These are phyloP conservation scores for Akanthomyces muscarius DNA, from an alignment of 2,329 filamentous ascomycete genomes.

Conservation along the genomic window DNA sequence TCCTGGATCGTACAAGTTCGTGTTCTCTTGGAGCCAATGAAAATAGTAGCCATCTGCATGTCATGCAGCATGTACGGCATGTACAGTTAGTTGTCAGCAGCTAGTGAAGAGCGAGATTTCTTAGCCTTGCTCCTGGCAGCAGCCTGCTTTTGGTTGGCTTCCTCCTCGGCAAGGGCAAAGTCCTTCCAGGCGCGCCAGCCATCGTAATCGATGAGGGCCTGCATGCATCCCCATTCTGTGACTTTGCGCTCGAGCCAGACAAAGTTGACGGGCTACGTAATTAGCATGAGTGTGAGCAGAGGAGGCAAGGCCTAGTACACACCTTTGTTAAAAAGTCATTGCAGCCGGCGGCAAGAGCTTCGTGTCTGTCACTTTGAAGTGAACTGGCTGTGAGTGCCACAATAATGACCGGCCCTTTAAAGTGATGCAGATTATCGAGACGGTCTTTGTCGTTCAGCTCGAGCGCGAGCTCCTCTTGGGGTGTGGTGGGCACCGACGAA, in stretches of 20 bases:
- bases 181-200: constrained; percentile 98
- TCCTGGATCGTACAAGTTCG: neutral
- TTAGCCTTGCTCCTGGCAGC: constrained; percentile 39
- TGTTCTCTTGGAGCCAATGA: neutral
- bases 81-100: constrained; percentile 22
- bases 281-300: neutral
- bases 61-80: neutral
- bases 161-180: constrained; percentile 52
- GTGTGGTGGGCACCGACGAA: constrained; percentile 59
- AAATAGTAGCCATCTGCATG: neutral
- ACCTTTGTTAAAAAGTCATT: constrained; percentile 99
- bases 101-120: constrained; percentile 41
- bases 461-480: constrained; percentile 40
- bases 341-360: constrained; percentile 89
- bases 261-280: constrained; percentile 83
- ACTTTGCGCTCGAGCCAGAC: constrained; percentile 97
- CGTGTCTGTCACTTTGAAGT: constrained; percentile 90
- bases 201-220: constrained; percentile 96
- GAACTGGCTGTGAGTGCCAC: constrained; percentile 93
- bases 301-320: constrained; percentile 27
- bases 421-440: constrained; percentile 64
- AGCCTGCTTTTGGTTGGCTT: constrained; percentile 39
- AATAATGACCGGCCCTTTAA: constrained; percentile 97
- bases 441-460: constrained; percentile 62
- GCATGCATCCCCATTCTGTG: constrained; percentile 99